A percentile compares a stretch with the other conserved stretches of the same genome.
These are phyloP conservation scores for Pythium biforme DNA, from an alignment of 352 stramenopile genomes.

Conservation along the genomic window DNA sequence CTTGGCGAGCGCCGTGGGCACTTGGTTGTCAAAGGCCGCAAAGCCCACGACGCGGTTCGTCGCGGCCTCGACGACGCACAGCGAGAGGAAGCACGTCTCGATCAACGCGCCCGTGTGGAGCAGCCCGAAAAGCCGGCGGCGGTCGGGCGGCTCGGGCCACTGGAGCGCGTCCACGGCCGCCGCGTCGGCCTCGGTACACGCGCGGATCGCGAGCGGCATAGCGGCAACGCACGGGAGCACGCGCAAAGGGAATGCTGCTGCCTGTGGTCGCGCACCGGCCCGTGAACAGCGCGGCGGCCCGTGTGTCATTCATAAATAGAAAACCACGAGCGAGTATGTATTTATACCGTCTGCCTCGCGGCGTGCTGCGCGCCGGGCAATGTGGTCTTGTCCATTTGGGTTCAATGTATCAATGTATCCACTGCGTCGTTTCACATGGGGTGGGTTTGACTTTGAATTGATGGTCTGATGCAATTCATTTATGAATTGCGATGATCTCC, in stretches of 20 bases:
- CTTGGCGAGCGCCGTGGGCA: conserved; percentile 39
- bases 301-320: no score
- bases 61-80: conserved; percentile 36
- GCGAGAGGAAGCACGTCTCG: conserved; percentile 53
- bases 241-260: no score
- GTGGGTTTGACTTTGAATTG: no score
- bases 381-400: no score
- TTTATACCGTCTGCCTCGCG: no score
- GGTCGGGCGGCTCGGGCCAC: conserved; percentile 37
- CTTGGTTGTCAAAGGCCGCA: conserved; percentile 58
- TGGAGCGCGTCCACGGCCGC: conserved; percentile 40
- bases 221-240: background rate
- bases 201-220: conserved; percentile 39
- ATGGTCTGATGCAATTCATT: no score
- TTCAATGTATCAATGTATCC: no score
- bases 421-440: conserved; percentile 5
- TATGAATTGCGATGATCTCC: background rate
- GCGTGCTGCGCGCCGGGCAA: no score
- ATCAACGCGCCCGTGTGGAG: conserved; percentile 58
- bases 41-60: conserved; percentile 39
- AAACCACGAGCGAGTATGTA: background rate
- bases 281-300: no score
- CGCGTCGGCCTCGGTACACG: conserved; percentile 42
- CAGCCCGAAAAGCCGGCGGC: conserved; percentile 59
- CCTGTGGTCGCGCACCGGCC: no score